Base-by-base conservation (phyloP, 306 rosid genomes). In the Medicago ruthenica region DNA sequence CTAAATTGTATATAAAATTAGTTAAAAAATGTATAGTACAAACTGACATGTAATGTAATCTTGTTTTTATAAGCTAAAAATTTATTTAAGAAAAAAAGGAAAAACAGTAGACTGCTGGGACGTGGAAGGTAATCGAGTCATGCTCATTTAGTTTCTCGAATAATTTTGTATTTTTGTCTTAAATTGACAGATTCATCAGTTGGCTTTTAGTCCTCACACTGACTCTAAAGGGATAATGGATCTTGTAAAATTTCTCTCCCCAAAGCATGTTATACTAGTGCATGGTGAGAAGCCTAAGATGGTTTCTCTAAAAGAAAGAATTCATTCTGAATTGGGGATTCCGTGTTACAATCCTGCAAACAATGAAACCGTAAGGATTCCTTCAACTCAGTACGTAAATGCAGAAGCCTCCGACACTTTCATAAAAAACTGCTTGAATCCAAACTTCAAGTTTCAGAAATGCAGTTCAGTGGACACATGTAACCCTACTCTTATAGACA, bases 171-270 rank as follows among this genome's bases (percentile, higher is more conserved):
- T 42, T 21, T 21, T 9, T 53, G 9, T 74, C 58, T 67, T 53
- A 12, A 66, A 59, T 76, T 85, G 74, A 78, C 91, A 94, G 98
- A 85, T 94, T 86, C 98, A 94, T 85, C 96, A 94, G 41, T 65
- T 94, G 89, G 84, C 95, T 66, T 94, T 92, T 85, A 94, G 98
- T 82, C 92, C 97, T 82, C 98, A 94, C 69, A 92, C 98, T 4
- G 98, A 94, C 73, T 78, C 90, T 69, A 94, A 94, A 85, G 98
- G 98, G 79, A 94, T 92, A 76, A 94, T 94, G 98, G 98, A 94
- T 82, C 96, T 92, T 37, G 76, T 92, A 67, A 92, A 90, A 70
- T 95, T 95, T 84, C 91, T 95, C 77, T 84, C 93, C 80, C 98
- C 98, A 0, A 94, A 94, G 86, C 87, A 94, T 61, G 93, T 88